Base-by-base conservation (phyloP, 805 yeast genomes). In the Candida ovalis region DNA sequence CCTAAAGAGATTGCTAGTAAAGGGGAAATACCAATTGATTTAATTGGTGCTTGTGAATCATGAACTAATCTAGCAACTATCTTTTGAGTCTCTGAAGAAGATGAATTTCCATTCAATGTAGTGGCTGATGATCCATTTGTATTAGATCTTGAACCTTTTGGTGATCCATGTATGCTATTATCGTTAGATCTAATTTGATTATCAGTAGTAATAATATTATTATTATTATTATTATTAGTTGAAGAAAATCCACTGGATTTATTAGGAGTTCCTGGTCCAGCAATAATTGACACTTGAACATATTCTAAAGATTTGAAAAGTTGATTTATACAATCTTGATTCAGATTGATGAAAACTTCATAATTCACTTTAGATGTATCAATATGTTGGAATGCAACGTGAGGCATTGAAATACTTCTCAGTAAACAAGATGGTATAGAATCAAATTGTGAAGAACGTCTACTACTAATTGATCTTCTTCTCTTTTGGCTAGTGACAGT, bases 321-420 rank as follows among this genome's bases (percentile, higher is more conserved):
- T 52, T 60, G 10, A 61, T 61, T 13, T 65, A 58, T 37, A 22
- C 41, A 44, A 1, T 49, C 54, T 42, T 74, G 75, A n/a, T 65
- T 68, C 44, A 70, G 60, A 51, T 78, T 74, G 17, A 68, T 73
- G 56, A 71, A 79, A 1, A 81, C 70, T 43, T 76, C 77, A 55
- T 71, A 76, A 3, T 41, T 46, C 1, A 46, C 28, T 1, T 35
- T 25, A 10, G 39, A 18, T 2, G 40, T 9, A 17, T 22, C 35
- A 37, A 50, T 22, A 46, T 54, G 56, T 1, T 50, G 32, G 47
- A 69, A 76, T 2, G 67, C 44, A 2, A 60, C 43, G 58, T 82
- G 82, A 1, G 89, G 88, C 44, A 81, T 66, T 1, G 84, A 56
- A 1, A 84, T 69, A 0, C 81, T 82, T 60, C 88, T 70, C 42